Conservation (phyloP, 371 early-diverging fungal genomes). For the Apophysomyces sp. region DNA sequence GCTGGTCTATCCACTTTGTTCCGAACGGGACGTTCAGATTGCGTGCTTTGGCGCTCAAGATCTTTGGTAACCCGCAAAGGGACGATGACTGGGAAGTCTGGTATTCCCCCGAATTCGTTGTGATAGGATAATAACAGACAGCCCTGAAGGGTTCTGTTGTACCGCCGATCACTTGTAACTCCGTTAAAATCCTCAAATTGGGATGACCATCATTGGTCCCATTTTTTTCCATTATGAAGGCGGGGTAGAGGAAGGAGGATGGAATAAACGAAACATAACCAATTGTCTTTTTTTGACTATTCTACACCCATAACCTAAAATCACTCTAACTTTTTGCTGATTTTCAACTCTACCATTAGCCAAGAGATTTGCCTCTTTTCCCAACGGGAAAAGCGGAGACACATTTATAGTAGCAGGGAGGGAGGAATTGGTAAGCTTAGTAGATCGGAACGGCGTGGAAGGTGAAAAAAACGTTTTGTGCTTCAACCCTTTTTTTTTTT, state of each 20-base stretch:
- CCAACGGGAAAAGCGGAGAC: background rate
- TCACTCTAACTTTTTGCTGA: background rate
- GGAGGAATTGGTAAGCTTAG: background rate
- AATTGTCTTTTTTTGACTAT: background rate
- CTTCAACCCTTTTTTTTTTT: background rate
- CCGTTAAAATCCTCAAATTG: background rate
- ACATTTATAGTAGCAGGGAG: no score
- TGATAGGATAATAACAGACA: background rate
- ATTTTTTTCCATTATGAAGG: background rate
- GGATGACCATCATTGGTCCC: background rate
- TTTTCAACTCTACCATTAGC: background rate
- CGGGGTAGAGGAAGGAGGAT: background rate
- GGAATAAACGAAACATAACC: background rate
- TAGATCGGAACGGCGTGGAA: background rate
- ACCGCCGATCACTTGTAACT: constrained; percentile 2
- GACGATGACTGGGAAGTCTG: constrained; percentile 16
- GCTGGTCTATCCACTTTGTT: background rate
- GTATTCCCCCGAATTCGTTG: constrained; percentile 11
- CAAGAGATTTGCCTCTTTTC: background rate
- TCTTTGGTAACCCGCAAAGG: constrained; percentile 8
- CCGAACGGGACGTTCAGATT: background rate
- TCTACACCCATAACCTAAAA: background rate
- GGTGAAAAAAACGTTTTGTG: background rate
- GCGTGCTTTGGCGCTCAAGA: constrained; percentile 7
- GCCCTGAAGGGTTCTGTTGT: background rate